These are phyloP conservation scores for Ilyonectria mors-panacis DNA, from an alignment of 2,329 filamentous ascomycete genomes.

Conservation along the genomic window DNA sequence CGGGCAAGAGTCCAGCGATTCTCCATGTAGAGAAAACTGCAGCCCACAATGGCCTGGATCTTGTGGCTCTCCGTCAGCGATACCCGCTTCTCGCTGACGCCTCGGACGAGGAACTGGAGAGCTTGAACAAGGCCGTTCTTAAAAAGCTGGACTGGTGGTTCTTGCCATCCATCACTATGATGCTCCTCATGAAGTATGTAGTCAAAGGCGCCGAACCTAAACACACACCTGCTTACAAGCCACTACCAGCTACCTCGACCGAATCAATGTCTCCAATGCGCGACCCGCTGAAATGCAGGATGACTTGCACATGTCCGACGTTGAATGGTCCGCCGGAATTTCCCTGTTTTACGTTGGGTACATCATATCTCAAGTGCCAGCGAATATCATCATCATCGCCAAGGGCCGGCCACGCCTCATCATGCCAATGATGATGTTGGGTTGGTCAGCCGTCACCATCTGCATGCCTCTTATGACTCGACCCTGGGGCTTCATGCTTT, in stretches of 20 bases:
- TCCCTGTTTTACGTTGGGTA: slow-evolving; percentile 62
- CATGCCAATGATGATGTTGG: slow-evolving; percentile 57
- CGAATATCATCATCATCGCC: slow-evolving; percentile 59
- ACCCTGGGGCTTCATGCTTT: slow-evolving; percentile 46
- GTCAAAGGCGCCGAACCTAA: too few species aligned
- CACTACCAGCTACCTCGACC: slow-evolving; percentile 60
- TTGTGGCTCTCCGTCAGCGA: slow-evolving; percentile 1
- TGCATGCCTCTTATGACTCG: slow-evolving; percentile 58
- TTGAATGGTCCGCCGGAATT: slow-evolving; percentile 57
- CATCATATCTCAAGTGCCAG: slow-evolving; percentile 61
- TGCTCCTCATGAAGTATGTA: slow-evolving; percentile 47
- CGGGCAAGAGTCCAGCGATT: too few species aligned
- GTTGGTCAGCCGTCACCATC: slow-evolving; percentile 58
- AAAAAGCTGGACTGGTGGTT: slow-evolving; percentile 46
- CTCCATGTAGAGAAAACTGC: neutral
- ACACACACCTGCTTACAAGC: too few species aligned
- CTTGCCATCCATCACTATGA: slow-evolving; percentile 44
- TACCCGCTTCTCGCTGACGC: slow-evolving; percentile 24
- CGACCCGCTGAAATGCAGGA: slow-evolving; percentile 54
- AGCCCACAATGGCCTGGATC: neutral
- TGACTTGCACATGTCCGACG: slow-evolving; percentile 53
- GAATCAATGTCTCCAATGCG: slow-evolving; percentile 64
- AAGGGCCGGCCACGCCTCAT: slow-evolving; percentile 53
- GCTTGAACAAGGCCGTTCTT: slow-evolving; percentile 41
- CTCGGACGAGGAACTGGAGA: slow-evolving; percentile 35